Base-by-base conservation (phyloP, 305 asterid genomes). In the Euphrasia arctica region DNA sequence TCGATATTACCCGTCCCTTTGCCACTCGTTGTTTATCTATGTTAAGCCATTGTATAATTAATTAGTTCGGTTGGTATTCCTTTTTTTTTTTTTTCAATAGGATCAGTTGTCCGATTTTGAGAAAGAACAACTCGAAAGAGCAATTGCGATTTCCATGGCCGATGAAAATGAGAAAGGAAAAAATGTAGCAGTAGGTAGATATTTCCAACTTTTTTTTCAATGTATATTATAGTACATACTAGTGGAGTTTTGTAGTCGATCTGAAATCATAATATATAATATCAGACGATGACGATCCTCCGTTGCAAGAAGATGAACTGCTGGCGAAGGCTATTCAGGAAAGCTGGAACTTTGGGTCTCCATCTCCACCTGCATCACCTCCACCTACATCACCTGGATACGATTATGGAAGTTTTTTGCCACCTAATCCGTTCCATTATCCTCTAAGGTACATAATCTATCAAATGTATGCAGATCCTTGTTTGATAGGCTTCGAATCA, bases 271-370 rank as follows among this genome's bases (percentile, higher is more conserved):
- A 36, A 49, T 76, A 74, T 75, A 87, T 64, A 43, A 32, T 66
- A 9, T 62, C 78, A 90, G 97, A 90, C 74, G 58, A 54, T 9
- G 43, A 68, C 50, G 87, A 77, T 59, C 64, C 90, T 65, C 75
- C 70, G 67, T 76, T 88, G 85, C 95, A 90, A 60, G 99, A 90
- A 78, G 99, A 93, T 60, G 96, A 90, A 77, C 81, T 62, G 72
- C 91, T 94, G 32, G 99, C 99, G 54, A 88, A 78, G 85, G 99
- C 95, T 67, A 68, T 94, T 66, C 93, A 94, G 73, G 95, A 86
- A 77, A 94, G 96, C 80, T 72, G 88, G 81, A 82, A 76, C 60
- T 75, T 85, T 62, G 90, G 78, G 39, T 77, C 92, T 62, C 74
- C 31, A 18, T 2, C n/a, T 22, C 72, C 29, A 15, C 7, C 34